Conservation (phyloP, 2,329 filamentous ascomycete species). For the Fragosphaeria purpurea region DNA sequence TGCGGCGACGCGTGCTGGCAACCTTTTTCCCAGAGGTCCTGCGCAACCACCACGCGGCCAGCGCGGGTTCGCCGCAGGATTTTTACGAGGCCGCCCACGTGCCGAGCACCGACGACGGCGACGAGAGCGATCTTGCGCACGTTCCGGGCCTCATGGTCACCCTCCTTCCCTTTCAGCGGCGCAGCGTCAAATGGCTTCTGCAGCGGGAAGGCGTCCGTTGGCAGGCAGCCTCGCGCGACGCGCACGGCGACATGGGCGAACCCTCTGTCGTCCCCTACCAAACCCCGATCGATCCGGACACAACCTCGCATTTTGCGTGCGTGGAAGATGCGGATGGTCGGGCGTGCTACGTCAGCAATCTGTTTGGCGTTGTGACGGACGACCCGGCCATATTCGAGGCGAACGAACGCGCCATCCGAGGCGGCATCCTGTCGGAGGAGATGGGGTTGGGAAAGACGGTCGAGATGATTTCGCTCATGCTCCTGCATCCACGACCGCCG, state of each 20-base stretch:
- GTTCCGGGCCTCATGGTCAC: conserved; percentile 36
- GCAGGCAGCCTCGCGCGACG: conserved; percentile 13
- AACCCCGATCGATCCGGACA: conserved; percentile 9
- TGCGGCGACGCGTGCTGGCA: conserved; percentile 9
- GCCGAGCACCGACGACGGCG: conserved; percentile 35
- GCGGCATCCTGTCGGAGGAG: conserved; percentile 66
- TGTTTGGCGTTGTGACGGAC: conserved; percentile 49
- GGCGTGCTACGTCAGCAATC: conserved; percentile 36
- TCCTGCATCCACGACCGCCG: conserved; percentile 43
- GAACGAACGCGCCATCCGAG: conserved; percentile 32
- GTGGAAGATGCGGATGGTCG: conserved; percentile 35
- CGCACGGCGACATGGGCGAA: conserved; percentile 7
- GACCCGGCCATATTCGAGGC: conserved; percentile 35
- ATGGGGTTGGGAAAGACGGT: conserved; percentile 79
- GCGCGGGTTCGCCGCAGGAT: conserved; percentile 32
- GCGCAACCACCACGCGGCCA: not conserved
- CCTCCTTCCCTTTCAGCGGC: conserved; percentile 63
- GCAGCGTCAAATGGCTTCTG: conserved; percentile 62
- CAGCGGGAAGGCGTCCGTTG: conserved; percentile 52
- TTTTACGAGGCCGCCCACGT: conserved; percentile 64
- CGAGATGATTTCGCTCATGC: conserved; percentile 62
- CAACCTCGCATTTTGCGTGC: conserved; percentile 34
- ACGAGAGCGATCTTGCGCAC: conserved; percentile 21
- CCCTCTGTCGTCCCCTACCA: conserved; percentile 17
- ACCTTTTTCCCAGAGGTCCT: conserved; percentile 11